Base-by-base conservation (phyloP, 73 alveolate genomes). In the Urostyla sp. region DNA sequence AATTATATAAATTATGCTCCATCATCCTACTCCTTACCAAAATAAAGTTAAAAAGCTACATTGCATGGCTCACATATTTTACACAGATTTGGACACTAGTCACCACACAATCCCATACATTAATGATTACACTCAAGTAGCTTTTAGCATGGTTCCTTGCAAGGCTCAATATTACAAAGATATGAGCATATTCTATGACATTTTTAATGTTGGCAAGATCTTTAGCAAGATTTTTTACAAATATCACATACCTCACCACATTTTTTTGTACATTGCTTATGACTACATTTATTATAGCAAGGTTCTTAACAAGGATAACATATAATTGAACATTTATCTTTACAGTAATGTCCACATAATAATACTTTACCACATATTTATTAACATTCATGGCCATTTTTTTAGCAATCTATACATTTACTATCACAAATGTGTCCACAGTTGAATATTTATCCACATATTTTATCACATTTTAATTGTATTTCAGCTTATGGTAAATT, bases 41-140 rank as follows among this genome's bases (percentile, higher is more conserved):
- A 88, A 53, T 83, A 83, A 0, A 69, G 81, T 54, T 84, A 51
- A 51, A 82, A 91, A 32, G 73, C 53, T 27, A 88, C 95, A 82
- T 91, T 48, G 18, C 77, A 57, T 6, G 91, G 89, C 34, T 79
- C 40, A 59, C 94, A 86, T 15, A 69, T 76, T 67, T 67, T 74
- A 40, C 97, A 91, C 20, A 88, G 66, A 49, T 88, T 91, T 20
- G 97, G 97, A 28, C 97, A 91, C 51, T 69, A 72, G 38, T 91
- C 97, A n/a, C 97, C 97, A 76, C 97, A 91, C 35, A 91, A 27
- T 34, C 97, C 97, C 38, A 81, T 69, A 43, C 97, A 91, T 48
- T 84, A 80, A 72, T 89, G 95, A 0, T 75, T 83, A 52, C 97
- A 91, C 63, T 84, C 80, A 66, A 88, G 61, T 16, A 2, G 44